Conservation (phyloP, 306 rosid genomes). For the Acacia confusa region DNA sequence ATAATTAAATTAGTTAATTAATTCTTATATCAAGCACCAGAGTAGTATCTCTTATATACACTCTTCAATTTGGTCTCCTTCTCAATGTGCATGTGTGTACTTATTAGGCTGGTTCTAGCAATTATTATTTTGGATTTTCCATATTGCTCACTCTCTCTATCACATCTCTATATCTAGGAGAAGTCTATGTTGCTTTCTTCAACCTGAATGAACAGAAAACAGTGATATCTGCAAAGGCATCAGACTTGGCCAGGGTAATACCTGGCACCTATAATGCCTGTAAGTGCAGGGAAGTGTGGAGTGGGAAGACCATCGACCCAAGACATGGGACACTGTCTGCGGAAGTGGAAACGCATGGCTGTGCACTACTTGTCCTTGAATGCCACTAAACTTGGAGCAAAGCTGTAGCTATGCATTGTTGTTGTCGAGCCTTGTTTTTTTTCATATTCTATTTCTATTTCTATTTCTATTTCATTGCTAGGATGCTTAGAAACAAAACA, state of each 20-base stretch:
- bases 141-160: slow-evolving; percentile 7
- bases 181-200: slow-evolving; percentile 76
- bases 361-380: slow-evolving; percentile 57
- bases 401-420: neutral
- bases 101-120: neutral
- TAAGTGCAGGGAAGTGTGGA: slow-evolving; percentile 65
- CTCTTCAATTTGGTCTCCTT: neutral
- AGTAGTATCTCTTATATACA: too few species aligned
- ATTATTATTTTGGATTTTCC: neutral
- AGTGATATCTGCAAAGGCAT: slow-evolving; percentile 48
- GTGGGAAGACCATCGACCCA: slow-evolving; percentile 37
- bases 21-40: too few species aligned
- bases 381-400: slow-evolving; percentile 35
- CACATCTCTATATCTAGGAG: slow-evolving; percentile 49
- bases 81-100: neutral
- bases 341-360: slow-evolving; percentile 55
- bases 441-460: neutral
- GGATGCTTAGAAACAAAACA: too few species aligned
- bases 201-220: slow-evolving; percentile 53
- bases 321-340: slow-evolving; percentile 40
- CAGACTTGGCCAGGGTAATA: slow-evolving; percentile 57
- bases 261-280: slow-evolving; percentile 53
- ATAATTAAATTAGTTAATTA: too few species aligned
- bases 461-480: too few species aligned
- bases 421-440: neutral